Base-by-base conservation (phyloP, 495 filamentous ascomycete species). In the Terfezia claveryi region DNA sequence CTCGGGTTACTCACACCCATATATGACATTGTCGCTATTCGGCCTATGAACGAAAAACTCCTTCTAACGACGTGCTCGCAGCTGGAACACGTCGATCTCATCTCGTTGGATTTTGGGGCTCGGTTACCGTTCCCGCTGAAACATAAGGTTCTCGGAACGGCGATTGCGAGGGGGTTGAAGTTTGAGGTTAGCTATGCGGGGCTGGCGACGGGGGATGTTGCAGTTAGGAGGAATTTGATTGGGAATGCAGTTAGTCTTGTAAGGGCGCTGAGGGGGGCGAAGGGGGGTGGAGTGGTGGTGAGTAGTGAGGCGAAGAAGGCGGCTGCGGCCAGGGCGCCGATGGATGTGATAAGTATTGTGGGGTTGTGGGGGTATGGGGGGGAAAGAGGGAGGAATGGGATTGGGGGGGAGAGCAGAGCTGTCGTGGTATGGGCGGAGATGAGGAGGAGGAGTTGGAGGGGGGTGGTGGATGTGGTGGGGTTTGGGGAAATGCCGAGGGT, bases 161-260 rank as follows among this genome's bases (percentile, higher is more conserved):
- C 91, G 46, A 73, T 94, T 17, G 69, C 76, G 61, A 79, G 85
- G 56, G 91, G 91, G 17, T 66, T 89, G 51, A 76, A 81, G 50
- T 80, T 98, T 56, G 92, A 98, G 69, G 77, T 98, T 11, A 86
- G 81, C 69, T 98, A 98, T 68, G 73, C 74, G 1, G 78, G 81
- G 27, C 14, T 32, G 11, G 80, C 76, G 8, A 68, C 85, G 38
- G 73, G 69, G 14, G 81, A 84, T 38, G 62, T 74, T 8, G 70
- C 73, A 36, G 80, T 79, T 23, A 73, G 87, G 54, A 70, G 83
- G 36, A 91, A 86, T 63, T 75, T 95, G 57, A 89, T 94, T 54
- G 78, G 79, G 37, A 94, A 94, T 68, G 79, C 81, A 8, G 76
- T 80, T 58, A 68, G 74, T 54, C 72, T 98, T 46, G 73, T 96